phyloP scores from a whole-genome alignment of 768 basidiomycete species.

The Agrocybe pediades region DNA sequence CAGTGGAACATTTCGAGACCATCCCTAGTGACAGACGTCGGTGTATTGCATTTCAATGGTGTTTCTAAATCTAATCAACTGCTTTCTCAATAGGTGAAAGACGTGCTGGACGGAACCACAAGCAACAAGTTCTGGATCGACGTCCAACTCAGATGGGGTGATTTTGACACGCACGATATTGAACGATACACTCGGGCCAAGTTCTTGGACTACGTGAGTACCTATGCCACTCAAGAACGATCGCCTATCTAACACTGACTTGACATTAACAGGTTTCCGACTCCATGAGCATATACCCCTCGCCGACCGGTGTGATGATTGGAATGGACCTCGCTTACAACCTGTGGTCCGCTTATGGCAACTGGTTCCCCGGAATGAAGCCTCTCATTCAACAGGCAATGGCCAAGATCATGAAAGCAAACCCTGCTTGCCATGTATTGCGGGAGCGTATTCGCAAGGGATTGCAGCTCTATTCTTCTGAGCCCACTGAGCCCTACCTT shows the following conservation, averaged over 20 bases:
- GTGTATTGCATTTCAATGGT: conserved; percentile 22
- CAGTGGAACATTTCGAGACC: conserved; percentile 99
- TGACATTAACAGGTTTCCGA: conserved; percentile 93
- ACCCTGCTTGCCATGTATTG: conserved; percentile 95
- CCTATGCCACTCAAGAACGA: conserved; percentile 1
- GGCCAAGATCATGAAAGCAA: conserved; percentile 99
- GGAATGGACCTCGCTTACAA: conserved; percentile 99
- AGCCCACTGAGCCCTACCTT: conserved; percentile 98
- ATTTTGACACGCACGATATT: conserved; percentile 99
- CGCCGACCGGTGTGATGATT: conserved; percentile 98
- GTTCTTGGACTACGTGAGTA: conserved; percentile 92
- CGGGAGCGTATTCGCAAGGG: conserved; percentile 99
- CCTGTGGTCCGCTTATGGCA: conserved; percentile 97
- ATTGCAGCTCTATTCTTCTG: conserved; percentile 96
- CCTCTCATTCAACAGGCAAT: conserved; percentile 98
- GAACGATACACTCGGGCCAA: conserved; percentile 99
- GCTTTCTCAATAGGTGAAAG: conserved; percentile 65
- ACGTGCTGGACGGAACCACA: conserved; percentile 96
- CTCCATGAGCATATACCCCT: conserved; percentile 99
- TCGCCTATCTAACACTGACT: neutral
- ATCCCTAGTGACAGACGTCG: conserved; percentile 89
- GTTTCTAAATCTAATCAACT: neutral
- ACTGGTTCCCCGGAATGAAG: conserved; percentile 99
- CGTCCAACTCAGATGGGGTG: conserved; percentile 94
- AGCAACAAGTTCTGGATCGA: conserved; percentile 99